Base-by-base conservation (phyloP, 2,329 filamentous ascomycete species). In the Cladobotryum mycophilum region DNA sequence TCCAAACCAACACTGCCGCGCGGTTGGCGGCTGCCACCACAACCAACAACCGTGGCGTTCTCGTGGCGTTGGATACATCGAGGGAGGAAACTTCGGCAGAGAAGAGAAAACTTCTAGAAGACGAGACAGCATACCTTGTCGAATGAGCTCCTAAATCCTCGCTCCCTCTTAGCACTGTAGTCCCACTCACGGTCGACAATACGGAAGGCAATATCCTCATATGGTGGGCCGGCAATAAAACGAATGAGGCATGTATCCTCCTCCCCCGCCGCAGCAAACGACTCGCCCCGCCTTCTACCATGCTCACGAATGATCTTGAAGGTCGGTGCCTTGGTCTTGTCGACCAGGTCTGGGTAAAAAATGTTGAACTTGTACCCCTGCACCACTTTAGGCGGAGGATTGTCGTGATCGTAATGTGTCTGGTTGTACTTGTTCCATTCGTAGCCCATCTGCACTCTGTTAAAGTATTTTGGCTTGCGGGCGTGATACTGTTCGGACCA, bases 401-500 rank as follows among this genome's bases (percentile, higher is more conserved):
- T 96, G 65, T 97, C 92, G 67, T 96, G 89, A 67, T 97, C 93
- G 72, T 99, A 99, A 70, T 99, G 93, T 12, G 93, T 99, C 71
- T 99, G 93, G 64, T 99, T 99, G 78, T 99, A 99, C 70, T 99
- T 99, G 76, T 99, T 99, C 93, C 93, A 99, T 69, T 99, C 93
- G 68, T 97, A 99, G 48, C 93, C 93, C 88, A 96, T 96, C 69
- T 96, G 91, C 43, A 97, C 91, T 38, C 93, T 86, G 66, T 97
- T 97, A 78, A 99, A 99, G 71, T 96, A 97, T 53, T 87, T 83
- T 12, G 93, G 93, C 70, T 97, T 99, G 56, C 93, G 82, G 7
- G 92, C 90, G 37, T 86, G 82, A 68, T 95, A 87, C 69, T 92
- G 90, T 64, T 84, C 82, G 5, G 86, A 84, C 90, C 90, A 96